Conservation (phyloP, 768 basidiomycete genomes). For the Stropharia rugosoannulata region DNA sequence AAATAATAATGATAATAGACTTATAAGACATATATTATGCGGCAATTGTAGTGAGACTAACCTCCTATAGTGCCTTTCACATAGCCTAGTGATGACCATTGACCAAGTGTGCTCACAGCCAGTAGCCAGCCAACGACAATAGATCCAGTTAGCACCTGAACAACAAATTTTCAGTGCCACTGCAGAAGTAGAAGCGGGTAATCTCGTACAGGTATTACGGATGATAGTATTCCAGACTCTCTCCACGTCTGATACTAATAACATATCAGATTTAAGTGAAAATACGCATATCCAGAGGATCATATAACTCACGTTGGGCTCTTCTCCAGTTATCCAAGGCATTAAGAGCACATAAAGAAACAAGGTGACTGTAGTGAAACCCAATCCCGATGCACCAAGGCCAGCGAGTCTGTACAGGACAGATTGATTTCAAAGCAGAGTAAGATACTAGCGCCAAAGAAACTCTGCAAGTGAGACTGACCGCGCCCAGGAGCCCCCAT, state of each 20-base stretch:
- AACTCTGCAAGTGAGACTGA: constrained; percentile 28
- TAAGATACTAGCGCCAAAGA: background rate
- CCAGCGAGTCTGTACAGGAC: constrained; percentile 35
- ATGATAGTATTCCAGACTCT: constrained; percentile 65
- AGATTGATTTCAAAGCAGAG: constrained; percentile 7
- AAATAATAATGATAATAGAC: background rate
- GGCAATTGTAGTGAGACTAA: constrained; percentile 20
- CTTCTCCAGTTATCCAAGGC: constrained; percentile 64
- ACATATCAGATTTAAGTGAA: background rate
- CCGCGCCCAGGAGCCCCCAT: constrained; percentile 52
- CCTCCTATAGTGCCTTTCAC: constrained; percentile 63
- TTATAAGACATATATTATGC: background rate
- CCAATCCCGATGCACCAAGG: constrained; percentile 50
- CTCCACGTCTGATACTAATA: constrained; percentile 72
- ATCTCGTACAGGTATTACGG: constrained; percentile 57
- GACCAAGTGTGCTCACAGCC: constrained; percentile 61
- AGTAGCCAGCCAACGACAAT: constrained; percentile 72
- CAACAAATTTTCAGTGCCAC: background rate
- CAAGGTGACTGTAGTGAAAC: constrained; percentile 59
- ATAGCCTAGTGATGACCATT: constrained; percentile 66
- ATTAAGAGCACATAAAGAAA: constrained; percentile 72
- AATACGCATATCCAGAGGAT: background rate
- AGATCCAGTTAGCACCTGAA: constrained; percentile 57
- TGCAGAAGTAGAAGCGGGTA: background rate
- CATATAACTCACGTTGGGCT: constrained; percentile 61